Conservation (phyloP, 2,329 filamentous ascomycete species). For the Periconia sp. region DNA sequence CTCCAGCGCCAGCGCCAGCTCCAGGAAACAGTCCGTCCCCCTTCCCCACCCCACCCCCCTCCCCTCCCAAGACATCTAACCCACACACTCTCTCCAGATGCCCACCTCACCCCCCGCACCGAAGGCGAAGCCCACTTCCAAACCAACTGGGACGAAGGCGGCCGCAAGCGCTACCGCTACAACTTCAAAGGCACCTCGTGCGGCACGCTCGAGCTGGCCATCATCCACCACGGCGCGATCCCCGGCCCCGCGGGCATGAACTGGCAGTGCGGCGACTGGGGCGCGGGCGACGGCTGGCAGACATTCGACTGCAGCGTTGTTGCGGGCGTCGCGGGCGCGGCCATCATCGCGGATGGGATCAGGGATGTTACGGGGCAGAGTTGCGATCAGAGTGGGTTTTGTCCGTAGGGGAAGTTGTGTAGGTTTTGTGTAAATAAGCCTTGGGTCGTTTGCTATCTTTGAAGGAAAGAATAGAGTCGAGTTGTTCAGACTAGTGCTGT, state of each 20-base stretch:
- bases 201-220: neutral
- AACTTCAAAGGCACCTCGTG: slow-evolving; percentile 1
- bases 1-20: neutral
- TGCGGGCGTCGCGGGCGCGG: slow-evolving; percentile 1
- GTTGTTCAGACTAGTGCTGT: no score
- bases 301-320: slow-evolving; percentile 3
- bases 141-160: slow-evolving; percentile 1
- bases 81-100: neutral
- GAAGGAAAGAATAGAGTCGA: no score
- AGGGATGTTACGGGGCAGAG: slow-evolving; percentile 1
- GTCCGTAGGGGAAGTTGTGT: slow-evolving; percentile 2
- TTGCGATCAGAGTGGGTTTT: slow-evolving; percentile 3
- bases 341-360: neutral
- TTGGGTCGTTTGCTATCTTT: no score
- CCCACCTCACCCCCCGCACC: neutral
- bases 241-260: slow-evolving; percentile 5
- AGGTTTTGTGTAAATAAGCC: no score
- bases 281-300: neutral
- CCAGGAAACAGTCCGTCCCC: no score
- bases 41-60: no score
- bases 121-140: slow-evolving; percentile 1
- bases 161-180: slow-evolving; percentile 1
- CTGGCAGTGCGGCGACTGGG: slow-evolving; percentile 1
- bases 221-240: neutral
- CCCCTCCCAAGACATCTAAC: neutral